Evolutionary conservation across 805 yeast genomes (phyloP), one percentile per base, ranked within the genome.

Genomic region (Candida suzukii): DNA sequence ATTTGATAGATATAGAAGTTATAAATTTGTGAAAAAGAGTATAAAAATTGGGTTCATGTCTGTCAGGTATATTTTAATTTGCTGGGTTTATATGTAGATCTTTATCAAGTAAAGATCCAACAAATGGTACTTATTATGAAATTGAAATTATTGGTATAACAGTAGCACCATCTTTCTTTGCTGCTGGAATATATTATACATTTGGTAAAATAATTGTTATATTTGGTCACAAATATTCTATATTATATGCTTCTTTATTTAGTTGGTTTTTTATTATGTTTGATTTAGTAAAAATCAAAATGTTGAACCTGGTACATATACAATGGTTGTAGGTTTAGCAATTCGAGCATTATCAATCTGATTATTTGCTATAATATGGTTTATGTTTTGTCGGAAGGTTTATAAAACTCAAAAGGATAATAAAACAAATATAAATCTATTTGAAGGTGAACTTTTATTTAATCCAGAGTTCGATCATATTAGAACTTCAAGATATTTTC

Each of bases 311-410:
- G 88, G 88, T 14, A 68, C 81, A 1, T 66, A 76, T 55, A 55
- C 81, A 32, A 83, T 87, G 80, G 71, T 83, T 39, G 88, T 72
- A 0, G 95, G 95, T 9, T 67, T 87, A 36, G 80, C 79, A 0
- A 66, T 82, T 50, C 95, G 88, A 61, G 87, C 83, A 3, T 57
- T 71, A 2, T 69, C 83, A 6, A 81, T 88, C 82, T 47, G 73
- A 1, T 41, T 78, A 2, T 87, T 83, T 56, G 52, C 78, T 17
- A n/a, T 19, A 7, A 10, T 31, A 10, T 31, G 35, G 35, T 9
- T 19, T 9, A 31, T 31, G 21, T 31, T 31, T 19, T n/a, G n/a
- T n/a, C 8, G 17, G 21, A 35, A 18, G 19, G n/a, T 26, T 11
- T 18, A 17, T 12, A 31, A 31, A 12, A 22, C 19, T 66, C 57